Conservation (phyloP, 192 early-diverging fungal genomes). For the Linderina pennispora region DNA sequence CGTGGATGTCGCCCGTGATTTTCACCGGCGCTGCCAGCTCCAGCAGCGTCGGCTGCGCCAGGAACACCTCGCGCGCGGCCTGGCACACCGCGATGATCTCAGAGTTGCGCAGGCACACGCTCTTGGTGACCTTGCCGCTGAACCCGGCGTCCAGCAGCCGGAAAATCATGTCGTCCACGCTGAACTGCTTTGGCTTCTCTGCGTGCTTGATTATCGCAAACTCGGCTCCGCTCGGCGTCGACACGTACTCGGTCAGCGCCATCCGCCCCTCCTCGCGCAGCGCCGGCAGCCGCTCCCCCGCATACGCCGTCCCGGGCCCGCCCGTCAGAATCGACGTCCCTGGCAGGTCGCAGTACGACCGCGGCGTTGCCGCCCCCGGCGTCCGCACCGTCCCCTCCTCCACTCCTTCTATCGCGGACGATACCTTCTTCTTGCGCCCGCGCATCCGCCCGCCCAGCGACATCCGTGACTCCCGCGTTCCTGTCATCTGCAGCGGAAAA, state of each 20-base stretch:
- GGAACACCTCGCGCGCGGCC: constrained; percentile 77
- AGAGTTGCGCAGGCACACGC: constrained; percentile 75
- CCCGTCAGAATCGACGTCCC: constrained; percentile 43
- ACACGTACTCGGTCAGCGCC: constrained; percentile 46
- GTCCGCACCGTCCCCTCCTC: background rate
- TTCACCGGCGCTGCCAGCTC: constrained; percentile 73
- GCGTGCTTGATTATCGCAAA: constrained; percentile 44
- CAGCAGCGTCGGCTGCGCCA: constrained; percentile 79
- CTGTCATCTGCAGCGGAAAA: constrained; percentile 34
- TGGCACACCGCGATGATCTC: constrained; percentile 86
- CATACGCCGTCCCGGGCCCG: constrained; percentile 6
- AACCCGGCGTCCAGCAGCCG: constrained; percentile 75
- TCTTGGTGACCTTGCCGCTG: constrained; percentile 66
- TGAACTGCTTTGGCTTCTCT: constrained; percentile 53
- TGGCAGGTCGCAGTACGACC: constrained; percentile 46
- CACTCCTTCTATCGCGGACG: background rate
- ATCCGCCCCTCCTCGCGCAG: constrained; percentile 21
- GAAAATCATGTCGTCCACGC: constrained; percentile 85
- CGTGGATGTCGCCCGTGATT: constrained; percentile 90
- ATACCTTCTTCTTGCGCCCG: constrained; percentile 18
- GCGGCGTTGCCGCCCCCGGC: constrained; percentile 12
- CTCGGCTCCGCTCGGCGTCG: constrained; percentile 39
- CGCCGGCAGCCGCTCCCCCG: constrained; percentile 20
- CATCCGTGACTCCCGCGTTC: constrained; percentile 42
- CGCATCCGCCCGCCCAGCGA: constrained; percentile 37